phyloP scores from a whole-genome alignment of 164 flowering plant genomes.

The Magnolia kwangsiensis region DNA sequence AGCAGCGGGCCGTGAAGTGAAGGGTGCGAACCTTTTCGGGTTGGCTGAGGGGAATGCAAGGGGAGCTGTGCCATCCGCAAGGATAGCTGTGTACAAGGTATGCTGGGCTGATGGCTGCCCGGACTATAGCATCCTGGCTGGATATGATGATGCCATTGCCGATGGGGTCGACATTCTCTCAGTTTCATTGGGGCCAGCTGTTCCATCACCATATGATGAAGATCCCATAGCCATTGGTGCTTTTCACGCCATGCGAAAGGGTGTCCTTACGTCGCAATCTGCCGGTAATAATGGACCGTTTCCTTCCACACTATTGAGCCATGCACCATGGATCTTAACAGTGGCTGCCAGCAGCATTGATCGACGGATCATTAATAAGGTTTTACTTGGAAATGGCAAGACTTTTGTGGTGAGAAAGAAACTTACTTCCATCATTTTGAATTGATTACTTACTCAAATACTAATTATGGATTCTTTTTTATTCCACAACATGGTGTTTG shows the following conservation, averaged over 20 bases:
- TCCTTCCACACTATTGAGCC: background rate
- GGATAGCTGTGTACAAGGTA: conserved; percentile 47
- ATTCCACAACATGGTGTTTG: no score
- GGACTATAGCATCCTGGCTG: conserved; percentile 37
- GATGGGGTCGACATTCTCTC: conserved; percentile 19
- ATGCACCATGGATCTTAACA: conserved; percentile 25
- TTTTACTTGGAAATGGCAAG: conserved; percentile 23
- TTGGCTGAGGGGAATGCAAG: conserved; percentile 42
- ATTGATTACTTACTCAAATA: background rate
- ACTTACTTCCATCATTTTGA: background rate
- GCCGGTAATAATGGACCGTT: conserved; percentile 32
- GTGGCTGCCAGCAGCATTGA: conserved; percentile 38
- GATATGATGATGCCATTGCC: conserved; percentile 42
- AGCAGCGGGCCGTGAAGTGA: conserved; percentile 39
- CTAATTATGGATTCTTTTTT: no score
- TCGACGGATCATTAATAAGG: conserved; percentile 18
- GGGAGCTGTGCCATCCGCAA: conserved; percentile 55
- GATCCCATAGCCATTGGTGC: conserved; percentile 26
- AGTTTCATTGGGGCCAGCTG: conserved; percentile 5
- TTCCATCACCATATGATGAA: background rate
- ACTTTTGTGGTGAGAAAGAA: conserved; percentile 18
- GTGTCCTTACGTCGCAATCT: conserved; percentile 22
- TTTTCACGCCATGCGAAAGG: conserved; percentile 6
- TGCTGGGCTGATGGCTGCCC: conserved; percentile 33
- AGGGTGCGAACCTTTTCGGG: conserved; percentile 31